These are phyloP conservation scores for Blastobotrys serpentis DNA, from an alignment of 1,139 yeast genomes.

Conservation along the genomic window DNA sequence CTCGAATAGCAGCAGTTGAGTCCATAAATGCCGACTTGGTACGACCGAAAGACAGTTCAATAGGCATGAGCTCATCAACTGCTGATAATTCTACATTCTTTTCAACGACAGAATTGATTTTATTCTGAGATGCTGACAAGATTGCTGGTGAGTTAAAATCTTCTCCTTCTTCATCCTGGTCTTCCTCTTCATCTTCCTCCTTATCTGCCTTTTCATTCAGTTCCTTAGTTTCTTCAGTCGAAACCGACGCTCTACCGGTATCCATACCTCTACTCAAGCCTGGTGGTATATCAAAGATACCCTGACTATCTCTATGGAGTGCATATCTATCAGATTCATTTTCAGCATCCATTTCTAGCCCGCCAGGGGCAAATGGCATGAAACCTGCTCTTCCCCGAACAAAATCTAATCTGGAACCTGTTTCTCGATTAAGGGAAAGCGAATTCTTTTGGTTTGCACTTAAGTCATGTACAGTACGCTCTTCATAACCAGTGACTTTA, in stretches of 20 bases:
- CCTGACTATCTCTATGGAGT: slow-evolving; percentile 67
- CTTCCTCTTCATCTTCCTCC: slow-evolving; percentile 34
- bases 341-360: slow-evolving; percentile 44
- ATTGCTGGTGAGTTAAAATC: neutral
- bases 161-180: slow-evolving; percentile 25
- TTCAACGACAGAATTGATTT: slow-evolving; percentile 9
- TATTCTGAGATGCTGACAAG: neutral
- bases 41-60: slow-evolving; percentile 53
- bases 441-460: slow-evolving; percentile 66
- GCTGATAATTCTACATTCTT: slow-evolving; percentile 38
- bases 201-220: slow-evolving; percentile 27
- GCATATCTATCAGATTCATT: slow-evolving; percentile 34
- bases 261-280: slow-evolving; percentile 75
- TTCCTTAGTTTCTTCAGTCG: slow-evolving; percentile 30
- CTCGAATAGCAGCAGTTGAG: slow-evolving; percentile 32
- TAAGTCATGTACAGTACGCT: slow-evolving; percentile 41
- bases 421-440: slow-evolving; percentile 66
- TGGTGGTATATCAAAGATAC: slow-evolving; percentile 79
- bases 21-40: slow-evolving; percentile 23
- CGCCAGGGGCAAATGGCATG: slow-evolving; percentile 94
- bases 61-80: slow-evolving; percentile 76
- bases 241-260: slow-evolving; percentile 27
- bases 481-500: slow-evolving; percentile 58
- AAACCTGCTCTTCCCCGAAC: slow-evolving; percentile 70
- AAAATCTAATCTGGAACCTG: slow-evolving; percentile 59